Evolutionary conservation across 768 basidiomycete genomes (phyloP).

Genomic region (Dentipellis sp.): DNA sequence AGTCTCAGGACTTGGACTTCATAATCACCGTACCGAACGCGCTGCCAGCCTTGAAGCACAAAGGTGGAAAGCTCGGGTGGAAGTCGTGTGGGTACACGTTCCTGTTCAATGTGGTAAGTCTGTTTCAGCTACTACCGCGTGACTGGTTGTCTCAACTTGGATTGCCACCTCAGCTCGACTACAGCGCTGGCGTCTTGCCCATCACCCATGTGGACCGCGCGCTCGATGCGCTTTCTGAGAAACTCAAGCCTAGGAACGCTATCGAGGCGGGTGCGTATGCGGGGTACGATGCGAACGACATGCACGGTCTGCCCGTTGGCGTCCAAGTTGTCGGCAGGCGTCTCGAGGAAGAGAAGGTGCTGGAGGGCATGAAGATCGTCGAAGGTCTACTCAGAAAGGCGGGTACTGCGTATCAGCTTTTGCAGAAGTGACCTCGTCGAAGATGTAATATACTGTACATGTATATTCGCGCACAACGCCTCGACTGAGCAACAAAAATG

Average conservation of each 20-base stretch:
- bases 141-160: background rate
- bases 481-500: too few relatives aligned
- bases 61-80: constrained; percentile 48
- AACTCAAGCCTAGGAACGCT: constrained; percentile 30
- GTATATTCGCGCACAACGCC: too few relatives aligned
- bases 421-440: background rate
- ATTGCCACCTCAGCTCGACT: constrained; percentile 32
- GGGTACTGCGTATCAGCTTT: constrained; percentile 1
- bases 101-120: constrained; percentile 54
- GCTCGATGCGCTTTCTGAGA: constrained; percentile 28
- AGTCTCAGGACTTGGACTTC: constrained; percentile 48
- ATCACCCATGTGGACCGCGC: constrained; percentile 41
- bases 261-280: constrained; percentile 38
- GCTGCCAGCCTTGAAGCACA: constrained; percentile 49
- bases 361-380: constrained; percentile 60
- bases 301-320: constrained; percentile 62
- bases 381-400: constrained; percentile 17
- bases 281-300: constrained; percentile 49
- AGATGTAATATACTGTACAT: too few relatives aligned
- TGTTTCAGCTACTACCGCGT: background rate
- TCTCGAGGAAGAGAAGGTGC: constrained; percentile 65
- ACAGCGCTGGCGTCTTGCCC: constrained; percentile 50
- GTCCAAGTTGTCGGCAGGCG: constrained; percentile 55
- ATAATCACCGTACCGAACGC: constrained; percentile 53
- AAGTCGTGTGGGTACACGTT: constrained; percentile 46